Evolutionary conservation across 768 basidiomycete species (phyloP).

Genomic region (Kwoniella mangroviensis): DNA sequence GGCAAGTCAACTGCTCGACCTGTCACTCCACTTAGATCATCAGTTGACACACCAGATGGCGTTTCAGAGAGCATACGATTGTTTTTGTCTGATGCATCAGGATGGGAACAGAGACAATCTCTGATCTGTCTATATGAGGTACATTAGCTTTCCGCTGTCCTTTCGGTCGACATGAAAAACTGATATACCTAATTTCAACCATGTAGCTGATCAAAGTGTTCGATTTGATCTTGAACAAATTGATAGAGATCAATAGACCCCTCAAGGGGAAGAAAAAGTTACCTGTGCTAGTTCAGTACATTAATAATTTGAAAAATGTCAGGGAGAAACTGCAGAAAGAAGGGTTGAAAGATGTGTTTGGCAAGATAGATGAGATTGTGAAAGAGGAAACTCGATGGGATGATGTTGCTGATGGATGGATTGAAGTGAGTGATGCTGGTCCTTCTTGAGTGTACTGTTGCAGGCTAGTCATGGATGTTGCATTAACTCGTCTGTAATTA

Average conservation of each 20-base stretch:
- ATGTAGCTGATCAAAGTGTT: conserved; percentile 17
- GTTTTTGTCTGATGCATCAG: too few relatives aligned
- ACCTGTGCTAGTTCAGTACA: background rate
- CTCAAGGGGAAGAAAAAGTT: conserved; percentile 27
- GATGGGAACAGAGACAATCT: conserved; percentile 17
- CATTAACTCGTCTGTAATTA: too few relatives aligned
- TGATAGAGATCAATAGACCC: conserved; percentile 13
- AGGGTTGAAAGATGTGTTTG: conserved; percentile 12
- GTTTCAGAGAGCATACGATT: too few relatives aligned
- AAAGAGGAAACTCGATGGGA: conserved; percentile 6
- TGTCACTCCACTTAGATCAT: too few relatives aligned
- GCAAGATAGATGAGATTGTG: background rate
- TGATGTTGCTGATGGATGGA: background rate
- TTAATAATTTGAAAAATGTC: conserved; percentile 9
- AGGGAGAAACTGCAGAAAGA: conserved; percentile 16
- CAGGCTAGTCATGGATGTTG: too few relatives aligned
- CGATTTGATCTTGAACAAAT: conserved; percentile 8
- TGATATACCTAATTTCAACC: too few relatives aligned
- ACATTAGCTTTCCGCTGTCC: background rate
- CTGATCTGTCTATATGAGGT: conserved; percentile 13
- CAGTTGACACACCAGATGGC: too few relatives aligned
- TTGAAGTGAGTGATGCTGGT: conserved; percentile 15
- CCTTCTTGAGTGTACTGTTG: background rate
- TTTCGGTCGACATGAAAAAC: too few relatives aligned
- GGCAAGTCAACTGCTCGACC: conserved; percentile 2